A percentile compares a stretch with the other conserved stretches of the same genome.
Conservation (phyloP, 495 filamentous ascomycete species). For the Tuber umbilicatum region DNA sequence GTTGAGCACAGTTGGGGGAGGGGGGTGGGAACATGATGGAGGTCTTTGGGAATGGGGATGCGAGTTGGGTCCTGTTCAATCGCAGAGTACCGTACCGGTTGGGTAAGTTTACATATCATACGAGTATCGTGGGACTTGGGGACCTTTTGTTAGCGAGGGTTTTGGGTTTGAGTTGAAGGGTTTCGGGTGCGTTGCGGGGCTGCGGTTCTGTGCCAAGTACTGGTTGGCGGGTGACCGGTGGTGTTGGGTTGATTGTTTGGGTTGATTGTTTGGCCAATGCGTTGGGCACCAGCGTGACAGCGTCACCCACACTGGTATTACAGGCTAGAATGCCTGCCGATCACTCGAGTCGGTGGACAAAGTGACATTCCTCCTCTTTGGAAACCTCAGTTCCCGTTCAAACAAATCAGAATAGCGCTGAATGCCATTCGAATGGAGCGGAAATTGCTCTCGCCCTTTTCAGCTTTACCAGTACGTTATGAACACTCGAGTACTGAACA, state of each 20-base stretch:
- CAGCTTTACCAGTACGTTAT: background rate
- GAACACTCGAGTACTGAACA: background rate
- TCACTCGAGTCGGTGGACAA: background rate
- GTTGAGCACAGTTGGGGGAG: background rate
- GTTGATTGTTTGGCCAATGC: background rate
- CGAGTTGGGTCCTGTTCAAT: background rate
- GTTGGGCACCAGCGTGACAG: background rate
- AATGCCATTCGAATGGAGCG: background rate
- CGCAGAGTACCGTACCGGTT: background rate
- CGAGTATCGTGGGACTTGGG: background rate
- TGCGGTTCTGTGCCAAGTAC: background rate
- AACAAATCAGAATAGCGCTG: background rate
- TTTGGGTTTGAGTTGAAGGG: background rate
- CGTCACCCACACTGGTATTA: background rate
- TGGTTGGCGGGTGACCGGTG: background rate
- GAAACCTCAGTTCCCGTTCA: background rate
- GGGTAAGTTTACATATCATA: too few species aligned
- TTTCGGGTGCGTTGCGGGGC: background rate
- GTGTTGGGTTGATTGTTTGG: background rate
- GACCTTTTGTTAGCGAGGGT: background rate
- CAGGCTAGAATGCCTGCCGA: background rate
- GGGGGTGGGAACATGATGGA: background rate
- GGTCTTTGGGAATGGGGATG: slow-evolving; percentile 4
- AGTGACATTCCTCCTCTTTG: background rate
- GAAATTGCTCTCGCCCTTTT: background rate